Base-by-base conservation (phyloP, 768 basidiomycete genomes). In the Pleurotus giganteus region DNA sequence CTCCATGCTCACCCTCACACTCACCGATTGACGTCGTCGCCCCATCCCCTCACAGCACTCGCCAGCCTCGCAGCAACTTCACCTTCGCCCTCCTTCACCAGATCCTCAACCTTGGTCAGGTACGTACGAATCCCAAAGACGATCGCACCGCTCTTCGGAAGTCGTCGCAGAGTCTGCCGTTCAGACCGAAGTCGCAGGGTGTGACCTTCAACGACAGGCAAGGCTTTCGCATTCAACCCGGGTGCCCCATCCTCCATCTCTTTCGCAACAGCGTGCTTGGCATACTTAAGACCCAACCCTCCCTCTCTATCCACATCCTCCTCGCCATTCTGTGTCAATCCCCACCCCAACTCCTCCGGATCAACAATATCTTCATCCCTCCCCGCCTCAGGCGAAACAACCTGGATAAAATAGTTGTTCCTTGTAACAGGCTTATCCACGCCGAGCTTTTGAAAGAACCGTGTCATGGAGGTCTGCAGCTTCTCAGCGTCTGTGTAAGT, bases 121-220 rank as follows among this genome's bases (percentile, higher is more conserved):
- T 88, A 88, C 45, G 83, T 84, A 34, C 87, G 75, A 61, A 89
- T 85, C 50, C 83, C 85, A 66, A 91, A 90, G 36, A 85, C 67
- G 32, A 89, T 75, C 1, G 80, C 85, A 9, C 88, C 86, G 37
- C 80, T 82, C 3, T 74, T 70, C 9, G 83, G 83, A 50, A 90
- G 75, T 26, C 88, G 73, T 36, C 86, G 73, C 55, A 89, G 68
- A 28, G 82, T 84, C 70, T 89, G 87, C 21, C 88, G 72, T 63
- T 89, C 88, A 23, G 76, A 75, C 21, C 89, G 75, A 56, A 88
- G 67, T 6, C 80, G 77, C 17, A 89, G 66, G 4, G 73, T 73
- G 24, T 21, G 9, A 13, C 24, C 23, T 21, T 72, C 70, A 17
- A 77, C 67, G n/a, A 62, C 69, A 26, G 73, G 61, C n/a, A 1